These are phyloP conservation scores for Dissoconium aciculare DNA, from an alignment of 2,329 filamentous ascomycete species.

Conservation along the genomic window DNA sequence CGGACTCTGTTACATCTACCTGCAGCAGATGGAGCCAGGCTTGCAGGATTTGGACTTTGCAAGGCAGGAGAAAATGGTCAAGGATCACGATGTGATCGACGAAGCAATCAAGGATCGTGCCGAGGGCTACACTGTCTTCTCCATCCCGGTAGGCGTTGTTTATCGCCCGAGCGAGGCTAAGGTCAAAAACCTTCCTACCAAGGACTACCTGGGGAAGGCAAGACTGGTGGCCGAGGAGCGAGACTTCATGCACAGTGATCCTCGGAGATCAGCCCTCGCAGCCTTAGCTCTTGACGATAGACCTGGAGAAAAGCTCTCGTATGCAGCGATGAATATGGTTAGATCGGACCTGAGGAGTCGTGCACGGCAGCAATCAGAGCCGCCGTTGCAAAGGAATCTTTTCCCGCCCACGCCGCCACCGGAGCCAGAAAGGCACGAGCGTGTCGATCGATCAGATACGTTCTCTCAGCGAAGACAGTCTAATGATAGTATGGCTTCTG, in stretches of 20 bases:
- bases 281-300: slow-evolving; percentile 58
- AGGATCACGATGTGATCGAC: slow-evolving; percentile 95
- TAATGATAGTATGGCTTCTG: slow-evolving; percentile 34
- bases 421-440: too few relatives aligned
- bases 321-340: slow-evolving; percentile 82
- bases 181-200: slow-evolving; percentile 93
- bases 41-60: slow-evolving; percentile 84
- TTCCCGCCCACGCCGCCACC: slow-evolving; percentile 98
- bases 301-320: slow-evolving; percentile 71
- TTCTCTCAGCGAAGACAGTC: slow-evolving; percentile 19
- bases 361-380: slow-evolving; percentile 61
- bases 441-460: slow-evolving; percentile 38
- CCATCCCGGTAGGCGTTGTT: slow-evolving; percentile 86
- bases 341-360: slow-evolving; percentile 69
- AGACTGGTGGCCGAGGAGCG: slow-evolving; percentile 61
- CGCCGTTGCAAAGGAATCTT: slow-evolving; percentile 60
- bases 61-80: slow-evolving; percentile 87
- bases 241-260: slow-evolving; percentile 8
- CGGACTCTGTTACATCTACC: slow-evolving; percentile 91
- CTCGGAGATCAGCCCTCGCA: slow-evolving; percentile 20
- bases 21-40: slow-evolving; percentile 79
- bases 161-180: slow-evolving; percentile 96
- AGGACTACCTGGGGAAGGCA: slow-evolving; percentile 96
- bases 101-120: slow-evolving; percentile 89
- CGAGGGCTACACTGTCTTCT: slow-evolving; percentile 98